Evolutionary conservation across 345 rosid genomes (phyloP).

Genomic region (Erodium maritimum): DNA sequence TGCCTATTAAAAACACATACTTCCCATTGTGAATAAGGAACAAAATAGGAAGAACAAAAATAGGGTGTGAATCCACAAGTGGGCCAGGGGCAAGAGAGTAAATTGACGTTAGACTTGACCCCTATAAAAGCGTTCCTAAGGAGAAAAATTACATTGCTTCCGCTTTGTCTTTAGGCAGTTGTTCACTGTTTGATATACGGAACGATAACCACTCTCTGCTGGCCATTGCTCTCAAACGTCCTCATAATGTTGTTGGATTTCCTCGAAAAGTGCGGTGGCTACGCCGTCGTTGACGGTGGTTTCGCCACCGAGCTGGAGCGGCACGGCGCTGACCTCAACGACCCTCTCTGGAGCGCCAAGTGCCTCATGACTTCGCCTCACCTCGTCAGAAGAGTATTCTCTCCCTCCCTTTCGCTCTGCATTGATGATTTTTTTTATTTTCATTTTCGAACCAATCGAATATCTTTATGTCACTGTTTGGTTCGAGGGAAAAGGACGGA

Average conservation of each 20-base stretch:
- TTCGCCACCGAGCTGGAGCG: slow-evolving; percentile 90
- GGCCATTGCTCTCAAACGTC: neutral
- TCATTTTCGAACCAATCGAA: neutral
- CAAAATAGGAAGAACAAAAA: no score
- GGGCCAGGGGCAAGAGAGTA: no score
- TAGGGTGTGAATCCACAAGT: no score
- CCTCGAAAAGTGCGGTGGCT: slow-evolving; percentile 59
- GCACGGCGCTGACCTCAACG: slow-evolving; percentile 77
- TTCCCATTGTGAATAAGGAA: no score
- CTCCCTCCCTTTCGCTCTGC: neutral
- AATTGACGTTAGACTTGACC: no score
- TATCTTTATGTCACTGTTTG: neutral
- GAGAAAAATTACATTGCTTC: no score
- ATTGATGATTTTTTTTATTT: neutral
- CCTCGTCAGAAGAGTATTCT: slow-evolving; percentile 58
- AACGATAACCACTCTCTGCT: no score
- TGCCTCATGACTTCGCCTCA: slow-evolving; percentile 74
- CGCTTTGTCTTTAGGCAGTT: no score
- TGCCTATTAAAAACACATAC: no score
- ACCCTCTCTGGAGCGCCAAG: slow-evolving; percentile 96
- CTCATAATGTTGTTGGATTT: slow-evolving; percentile 33
- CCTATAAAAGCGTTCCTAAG: no score
- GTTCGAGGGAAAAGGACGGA: neutral
- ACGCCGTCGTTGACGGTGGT: slow-evolving; percentile 77
- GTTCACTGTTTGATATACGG: no score